Conservation (phyloP, 2,329 filamentous ascomycete species). For the Spiromastix sp. region DNA sequence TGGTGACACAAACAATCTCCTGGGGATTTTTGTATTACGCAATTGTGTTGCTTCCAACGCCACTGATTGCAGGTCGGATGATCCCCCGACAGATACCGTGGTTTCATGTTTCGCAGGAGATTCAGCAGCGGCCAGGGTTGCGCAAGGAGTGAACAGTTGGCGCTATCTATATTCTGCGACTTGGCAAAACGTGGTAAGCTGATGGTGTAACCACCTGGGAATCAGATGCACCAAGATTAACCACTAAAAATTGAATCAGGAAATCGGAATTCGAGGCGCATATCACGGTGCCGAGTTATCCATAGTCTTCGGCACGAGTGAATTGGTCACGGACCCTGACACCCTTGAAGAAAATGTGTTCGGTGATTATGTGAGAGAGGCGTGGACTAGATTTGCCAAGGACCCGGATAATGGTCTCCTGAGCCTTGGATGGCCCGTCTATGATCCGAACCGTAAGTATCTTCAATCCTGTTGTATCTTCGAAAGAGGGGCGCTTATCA, state of each 20-base stretch:
- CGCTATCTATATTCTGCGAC: background rate
- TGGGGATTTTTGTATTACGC: background rate
- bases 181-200: background rate
- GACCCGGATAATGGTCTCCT: background rate
- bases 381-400: background rate
- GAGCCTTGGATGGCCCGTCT: background rate
- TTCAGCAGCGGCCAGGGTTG: background rate
- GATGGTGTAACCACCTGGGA: background rate
- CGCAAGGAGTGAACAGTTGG: background rate
- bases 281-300: background rate
- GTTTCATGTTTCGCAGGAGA: background rate
- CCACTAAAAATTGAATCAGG: background rate
- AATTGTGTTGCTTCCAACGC: background rate
- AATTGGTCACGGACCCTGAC: background rate
- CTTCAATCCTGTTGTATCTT: background rate
- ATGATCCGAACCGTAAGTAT: background rate
- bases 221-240: background rate
- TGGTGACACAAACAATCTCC: background rate
- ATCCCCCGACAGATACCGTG: conserved; percentile 2
- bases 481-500: background rate
- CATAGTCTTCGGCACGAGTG: background rate
- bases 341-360: background rate
- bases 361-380: background rate
- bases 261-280: background rate
- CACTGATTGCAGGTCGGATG: background rate